Conservation (phyloP, 768 basidiomycete species). For the Dioszegia hungarica region DNA sequence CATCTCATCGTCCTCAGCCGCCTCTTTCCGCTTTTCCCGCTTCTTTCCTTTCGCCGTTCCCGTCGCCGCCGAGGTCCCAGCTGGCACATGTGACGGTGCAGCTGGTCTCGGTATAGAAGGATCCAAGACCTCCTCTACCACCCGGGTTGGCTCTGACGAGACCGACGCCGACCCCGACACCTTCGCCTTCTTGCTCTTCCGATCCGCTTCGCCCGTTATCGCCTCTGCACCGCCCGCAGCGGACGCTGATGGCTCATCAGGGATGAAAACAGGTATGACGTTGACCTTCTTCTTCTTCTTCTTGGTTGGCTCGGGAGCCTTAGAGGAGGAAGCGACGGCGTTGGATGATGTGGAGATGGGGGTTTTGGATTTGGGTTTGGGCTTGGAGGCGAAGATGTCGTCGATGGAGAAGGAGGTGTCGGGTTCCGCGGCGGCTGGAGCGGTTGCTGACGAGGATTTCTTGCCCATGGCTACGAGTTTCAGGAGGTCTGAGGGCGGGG, state of each 20-base stretch:
- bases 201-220: neutral
- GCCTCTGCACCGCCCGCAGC: neutral
- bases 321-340: neutral
- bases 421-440: neutral
- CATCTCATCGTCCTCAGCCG: constrained; percentile 34
- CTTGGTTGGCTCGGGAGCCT: constrained; percentile 2
- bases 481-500: too few species aligned
- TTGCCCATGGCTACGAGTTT: neutral
- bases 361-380: neutral
- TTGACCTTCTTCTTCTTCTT: constrained; percentile 39
- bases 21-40: constrained; percentile 20
- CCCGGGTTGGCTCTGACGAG: neutral
- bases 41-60: constrained; percentile 11
- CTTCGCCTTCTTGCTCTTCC: neutral
- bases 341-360: neutral
- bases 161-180: neutral
- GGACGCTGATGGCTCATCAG: constrained; percentile 1
- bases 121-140: constrained; percentile 19
- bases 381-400: constrained; percentile 22
- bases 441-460: neutral
- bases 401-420: constrained; percentile 13
- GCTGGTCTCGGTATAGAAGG: constrained; percentile 6
- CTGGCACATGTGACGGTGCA: neutral
- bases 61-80: neutral
- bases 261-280: neutral